These are phyloP conservation scores for Fragilariopsis cylindrus DNA, from an alignment of 108 stramenopile species.

Conservation along the genomic window DNA sequence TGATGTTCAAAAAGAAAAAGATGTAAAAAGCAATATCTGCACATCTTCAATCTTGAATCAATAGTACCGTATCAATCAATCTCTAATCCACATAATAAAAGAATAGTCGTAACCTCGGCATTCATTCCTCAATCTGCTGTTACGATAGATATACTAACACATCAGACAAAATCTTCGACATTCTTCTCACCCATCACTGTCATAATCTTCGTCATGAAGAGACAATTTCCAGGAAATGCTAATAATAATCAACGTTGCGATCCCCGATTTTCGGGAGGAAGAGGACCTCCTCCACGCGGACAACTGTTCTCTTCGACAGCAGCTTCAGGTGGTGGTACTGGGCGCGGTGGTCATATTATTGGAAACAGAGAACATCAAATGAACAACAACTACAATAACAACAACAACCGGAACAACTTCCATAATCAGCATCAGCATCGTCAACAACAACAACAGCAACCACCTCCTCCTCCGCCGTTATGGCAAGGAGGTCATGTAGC, in stretches of 20 bases:
- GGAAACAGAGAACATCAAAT: constrained; percentile 9
- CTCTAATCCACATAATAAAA: too few relatives aligned
- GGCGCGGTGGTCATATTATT: constrained; percentile 11
- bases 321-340: constrained; percentile 14
- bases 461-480: not conserved
- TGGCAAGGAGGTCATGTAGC: not conserved
- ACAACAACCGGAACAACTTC: not conserved
- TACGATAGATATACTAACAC: too few relatives aligned
- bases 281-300: constrained; percentile 19
- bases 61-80: too few relatives aligned
- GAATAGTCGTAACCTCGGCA: too few relatives aligned
- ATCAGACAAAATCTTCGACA: too few relatives aligned
- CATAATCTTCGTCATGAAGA: constrained; percentile 19
- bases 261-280: constrained; percentile 16
- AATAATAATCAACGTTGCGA: constrained; percentile 6
- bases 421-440: not conserved
- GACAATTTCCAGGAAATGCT: constrained; percentile 24
- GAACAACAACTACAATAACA: not conserved
- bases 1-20: too few relatives aligned
- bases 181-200: too few relatives aligned
- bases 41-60: too few relatives aligned
- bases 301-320: not conserved
- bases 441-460: not conserved
- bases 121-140: too few relatives aligned
- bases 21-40: too few relatives aligned